Evolutionary conservation across 2,329 filamentous ascomycete genomes (phyloP).

Genomic region (Exophiala sideris): DNA sequence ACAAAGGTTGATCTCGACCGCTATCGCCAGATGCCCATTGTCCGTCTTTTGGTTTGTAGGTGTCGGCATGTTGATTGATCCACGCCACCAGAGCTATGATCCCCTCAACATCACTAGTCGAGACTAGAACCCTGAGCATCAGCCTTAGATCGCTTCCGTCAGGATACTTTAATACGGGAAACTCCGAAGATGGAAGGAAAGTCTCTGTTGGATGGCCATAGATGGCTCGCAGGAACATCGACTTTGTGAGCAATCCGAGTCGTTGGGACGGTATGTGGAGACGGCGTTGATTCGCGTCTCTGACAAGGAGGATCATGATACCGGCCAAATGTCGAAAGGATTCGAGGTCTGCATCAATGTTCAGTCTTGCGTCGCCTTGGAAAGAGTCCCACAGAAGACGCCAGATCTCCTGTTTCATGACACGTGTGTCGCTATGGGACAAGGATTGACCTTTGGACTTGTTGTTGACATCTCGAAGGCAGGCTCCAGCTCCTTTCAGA

Average conservation of each 20-base stretch:
- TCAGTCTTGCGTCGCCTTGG: neutral
- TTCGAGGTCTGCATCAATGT: constrained; percentile 17
- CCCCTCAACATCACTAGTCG: constrained; percentile 9
- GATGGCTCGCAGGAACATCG: constrained; percentile 10
- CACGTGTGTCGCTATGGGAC: neutral
- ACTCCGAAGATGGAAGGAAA: constrained; percentile 10
- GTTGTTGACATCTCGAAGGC: neutral
- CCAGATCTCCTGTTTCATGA: constrained; percentile 10
- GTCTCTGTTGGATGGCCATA: constrained; percentile 10
- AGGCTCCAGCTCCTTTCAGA: constrained; percentile 10
- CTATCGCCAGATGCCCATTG: neutral
- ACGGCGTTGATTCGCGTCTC: constrained; percentile 4
- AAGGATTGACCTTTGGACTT: neutral
- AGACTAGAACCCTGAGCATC: constrained; percentile 19
- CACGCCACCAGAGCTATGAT: constrained; percentile 26
- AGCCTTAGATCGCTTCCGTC: constrained; percentile 12
- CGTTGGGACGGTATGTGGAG: constrained; percentile 1
- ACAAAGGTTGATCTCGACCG: neutral
- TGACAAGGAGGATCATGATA: constrained; percentile 4
- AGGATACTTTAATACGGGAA: constrained; percentile 13
- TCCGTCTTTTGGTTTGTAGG: constrained; percentile 25
- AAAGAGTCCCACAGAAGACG: constrained; percentile 8
- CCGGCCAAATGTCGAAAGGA: constrained; percentile 14
- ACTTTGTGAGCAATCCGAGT: constrained; percentile 10
- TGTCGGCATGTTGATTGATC: constrained; percentile 29